phyloP scores from a whole-genome alignment of 2,329 filamentous ascomycete genomes.

The Sordariomycetes sp. region DNA sequence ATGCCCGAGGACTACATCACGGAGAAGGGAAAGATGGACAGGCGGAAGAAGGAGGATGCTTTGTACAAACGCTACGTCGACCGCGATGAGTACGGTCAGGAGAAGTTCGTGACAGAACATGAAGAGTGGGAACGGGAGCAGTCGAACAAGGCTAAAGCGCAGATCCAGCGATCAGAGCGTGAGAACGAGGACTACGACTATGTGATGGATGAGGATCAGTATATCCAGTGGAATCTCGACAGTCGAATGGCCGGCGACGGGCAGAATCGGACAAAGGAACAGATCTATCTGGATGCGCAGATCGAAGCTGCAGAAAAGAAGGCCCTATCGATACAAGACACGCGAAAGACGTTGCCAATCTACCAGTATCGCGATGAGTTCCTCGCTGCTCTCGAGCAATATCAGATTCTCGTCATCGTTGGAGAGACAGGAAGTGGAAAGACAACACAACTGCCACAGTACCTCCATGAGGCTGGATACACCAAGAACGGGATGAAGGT shows the following conservation, averaged over 20 bases:
- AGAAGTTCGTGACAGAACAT: slow-evolving; percentile 85
- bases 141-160: slow-evolving; percentile 75
- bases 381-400: slow-evolving; percentile 73
- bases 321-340: slow-evolving; percentile 82
- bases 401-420: slow-evolving; percentile 85
- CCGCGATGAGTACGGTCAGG: slow-evolving; percentile 75
- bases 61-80: slow-evolving; percentile 89
- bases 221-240: slow-evolving; percentile 77
- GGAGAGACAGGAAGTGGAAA: slow-evolving; percentile 95
- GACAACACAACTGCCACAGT: slow-evolving; percentile 91
- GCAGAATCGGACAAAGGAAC: slow-evolving; percentile 65
- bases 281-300: slow-evolving; percentile 68
- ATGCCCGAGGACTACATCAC: slow-evolving; percentile 95
- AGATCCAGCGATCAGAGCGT: slow-evolving; percentile 66
- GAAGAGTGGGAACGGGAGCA: slow-evolving; percentile 96
- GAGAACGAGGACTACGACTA: slow-evolving; percentile 84
- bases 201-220: slow-evolving; percentile 82
- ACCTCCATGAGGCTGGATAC: slow-evolving; percentile 83
- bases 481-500: slow-evolving; percentile 79
- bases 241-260: slow-evolving; percentile 63
- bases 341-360: slow-evolving; percentile 80
- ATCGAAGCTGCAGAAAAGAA: slow-evolving; percentile 85
- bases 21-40: slow-evolving; percentile 82
- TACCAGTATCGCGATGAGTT: slow-evolving; percentile 82
- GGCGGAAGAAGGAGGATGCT: slow-evolving; percentile 78